Evolutionary conservation across 352 stramenopile genomes (phyloP), one percentile per base, ranked within the genome.

Genomic region (Phytopythium oedochilum): DNA sequence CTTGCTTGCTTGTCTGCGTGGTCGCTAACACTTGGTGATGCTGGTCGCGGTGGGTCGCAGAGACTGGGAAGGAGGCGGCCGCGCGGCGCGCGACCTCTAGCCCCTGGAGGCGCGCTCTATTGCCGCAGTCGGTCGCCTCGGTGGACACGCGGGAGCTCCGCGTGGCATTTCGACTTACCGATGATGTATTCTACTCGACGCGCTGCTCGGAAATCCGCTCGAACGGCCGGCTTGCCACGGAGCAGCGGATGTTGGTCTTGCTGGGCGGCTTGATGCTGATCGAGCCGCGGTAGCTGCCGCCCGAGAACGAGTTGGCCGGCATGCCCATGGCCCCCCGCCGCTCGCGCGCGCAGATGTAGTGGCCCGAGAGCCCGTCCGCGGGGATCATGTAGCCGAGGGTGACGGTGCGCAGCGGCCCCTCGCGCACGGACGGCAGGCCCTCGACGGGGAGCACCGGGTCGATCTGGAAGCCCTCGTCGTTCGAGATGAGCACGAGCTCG

Each of bases 301-400:
- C 79, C 3, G 70, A 78, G 36, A 91, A 93, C 46, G 60, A 81
- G 61, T 91, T 93, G 44, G 59, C 56, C 18, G 76, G 57, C 40
- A 75, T 68, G 18, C 62, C 59, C 4, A 78, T 45, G 38, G 66
- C 61, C 20, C 66, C 66, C 3, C 75, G 77, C 20, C 66, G 64
- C 62, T 78, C 71, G 25, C 81, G 76, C 39, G 83, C 89, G 63
- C 83, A 90, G 51, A 93, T 90, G 66, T 93, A 93, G 54, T 93
- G 83, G 40, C 83, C 83, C 3, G 78, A 78, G 15, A 88, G 66
- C 15, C 78, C 79, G 23, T 88, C 71, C 0, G 61, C 72, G 7
- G 83, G 83, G 34, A 79, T 82, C 59, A 93, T 67, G 60, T 93
- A 93, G 3, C 83, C 83, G 38, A 93, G 57, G 15, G 81, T 89